Percentiles rank a stretch among this genome's conserved stretches.
Conservation (phyloP, 2,329 filamentous ascomycete species). For the Sarocladiaceae sp. region DNA sequence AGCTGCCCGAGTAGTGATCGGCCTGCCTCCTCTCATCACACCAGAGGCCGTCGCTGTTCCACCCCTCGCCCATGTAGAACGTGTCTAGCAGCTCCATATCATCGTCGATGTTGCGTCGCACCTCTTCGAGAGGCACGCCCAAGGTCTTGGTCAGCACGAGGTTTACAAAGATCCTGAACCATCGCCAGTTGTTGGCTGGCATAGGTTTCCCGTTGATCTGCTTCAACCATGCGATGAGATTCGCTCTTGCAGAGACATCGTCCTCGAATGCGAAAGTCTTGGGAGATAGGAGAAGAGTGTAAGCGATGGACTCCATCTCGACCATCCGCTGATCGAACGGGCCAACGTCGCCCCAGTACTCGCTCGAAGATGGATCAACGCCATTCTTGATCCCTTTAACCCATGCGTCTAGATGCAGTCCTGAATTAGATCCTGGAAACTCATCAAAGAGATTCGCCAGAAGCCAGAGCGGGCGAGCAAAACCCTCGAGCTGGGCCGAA, state of each 20-base stretch:
- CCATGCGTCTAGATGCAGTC: neutral
- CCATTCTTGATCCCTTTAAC: neutral
- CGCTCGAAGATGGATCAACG: neutral
- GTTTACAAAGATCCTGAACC: constrained; percentile 46
- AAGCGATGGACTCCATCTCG: neutral
- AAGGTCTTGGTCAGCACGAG: constrained; percentile 36
- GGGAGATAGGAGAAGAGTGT: neutral
- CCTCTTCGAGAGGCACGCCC: constrained; percentile 25
- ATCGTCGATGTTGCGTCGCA: constrained; percentile 26
- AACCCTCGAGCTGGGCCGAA: neutral
- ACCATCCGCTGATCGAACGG: neutral
- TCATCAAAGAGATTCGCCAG: neutral
- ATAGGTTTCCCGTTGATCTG: constrained; percentile 42
- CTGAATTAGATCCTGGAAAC: neutral
- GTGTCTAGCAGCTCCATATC: constrained; percentile 38
- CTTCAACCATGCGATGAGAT: constrained; percentile 50
- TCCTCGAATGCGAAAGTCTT: neutral
- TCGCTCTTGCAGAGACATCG: too few relatives aligned
- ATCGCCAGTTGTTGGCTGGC: constrained; percentile 44
- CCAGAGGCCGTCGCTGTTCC: constrained; percentile 42
- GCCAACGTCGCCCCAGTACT: neutral
- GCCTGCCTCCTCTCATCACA: too few relatives aligned
- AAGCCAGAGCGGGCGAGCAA: neutral
- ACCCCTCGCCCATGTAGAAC: constrained; percentile 38
- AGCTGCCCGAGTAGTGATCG: constrained; percentile 49